Percentiles rank a stretch among this genome's conserved stretches.
phyloP scores from a whole-genome alignment of 148 eudicot genomes.

The Drosera capensis region DNA sequence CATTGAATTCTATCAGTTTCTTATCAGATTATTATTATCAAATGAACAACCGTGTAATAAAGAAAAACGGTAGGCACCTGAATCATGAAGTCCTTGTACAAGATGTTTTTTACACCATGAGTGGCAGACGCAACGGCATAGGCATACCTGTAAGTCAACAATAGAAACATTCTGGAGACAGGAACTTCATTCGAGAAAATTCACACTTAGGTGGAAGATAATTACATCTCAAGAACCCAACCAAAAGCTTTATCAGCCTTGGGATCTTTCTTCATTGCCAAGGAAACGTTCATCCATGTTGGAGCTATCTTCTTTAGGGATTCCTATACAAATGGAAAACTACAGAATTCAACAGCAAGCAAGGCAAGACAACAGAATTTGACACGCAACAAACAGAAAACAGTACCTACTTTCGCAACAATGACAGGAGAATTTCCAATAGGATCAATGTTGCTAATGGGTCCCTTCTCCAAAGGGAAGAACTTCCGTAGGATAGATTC shows the following conservation, averaged over 20 bases:
- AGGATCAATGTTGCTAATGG: slow-evolving; percentile 76
- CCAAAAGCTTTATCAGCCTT: slow-evolving; percentile 90
- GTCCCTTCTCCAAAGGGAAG: slow-evolving; percentile 68
- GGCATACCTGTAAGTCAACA: slow-evolving; percentile 57
- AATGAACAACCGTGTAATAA: too few relatives aligned
- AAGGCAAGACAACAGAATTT: background rate
- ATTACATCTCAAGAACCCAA: slow-evolving; percentile 98
- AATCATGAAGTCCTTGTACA: slow-evolving; percentile 95
- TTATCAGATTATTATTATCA: too few relatives aligned
- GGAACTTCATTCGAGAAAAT: slow-evolving; percentile 2
- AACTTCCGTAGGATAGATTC: slow-evolving; percentile 66
- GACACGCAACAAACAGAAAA: background rate
- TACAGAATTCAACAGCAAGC: background rate
- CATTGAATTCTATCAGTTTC: too few relatives aligned
- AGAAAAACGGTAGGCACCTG: too few relatives aligned
- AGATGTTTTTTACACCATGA: slow-evolving; percentile 76
- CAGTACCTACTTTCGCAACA: slow-evolving; percentile 52
- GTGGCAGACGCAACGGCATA: slow-evolving; percentile 92
- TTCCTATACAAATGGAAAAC: slow-evolving; percentile 25
- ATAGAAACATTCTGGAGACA: background rate
- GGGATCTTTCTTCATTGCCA: slow-evolving; percentile 90
- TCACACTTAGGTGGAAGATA: slow-evolving; percentile 1
- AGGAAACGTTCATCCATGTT: slow-evolving; percentile 91
- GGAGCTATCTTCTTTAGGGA: slow-evolving; percentile 83
- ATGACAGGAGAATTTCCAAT: slow-evolving; percentile 97